Base-by-base conservation (phyloP, 805 yeast species). In the Candida silvatica region DNA sequence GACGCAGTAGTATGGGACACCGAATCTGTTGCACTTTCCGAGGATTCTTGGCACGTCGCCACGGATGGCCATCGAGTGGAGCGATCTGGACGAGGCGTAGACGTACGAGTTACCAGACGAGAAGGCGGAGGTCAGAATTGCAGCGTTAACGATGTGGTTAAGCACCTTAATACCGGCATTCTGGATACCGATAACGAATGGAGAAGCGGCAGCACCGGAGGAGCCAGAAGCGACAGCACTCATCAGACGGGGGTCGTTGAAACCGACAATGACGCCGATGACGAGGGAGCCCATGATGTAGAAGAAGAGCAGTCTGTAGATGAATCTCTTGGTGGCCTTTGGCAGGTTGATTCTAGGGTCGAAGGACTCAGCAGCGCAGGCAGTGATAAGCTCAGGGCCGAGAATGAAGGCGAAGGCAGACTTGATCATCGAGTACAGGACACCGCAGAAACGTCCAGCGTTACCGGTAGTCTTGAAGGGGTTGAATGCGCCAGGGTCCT, bases 161-260 rank as follows among this genome's bases (percentile, higher is more conserved):
- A 86, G 62, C 2, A 74, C 88, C 20, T 54, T 52, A 44, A 85
- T 82, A 34, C 72, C 66, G 14, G 85, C 82, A 45, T 67, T 69
- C 48, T 74, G 74, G 49, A 85, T 79, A 36, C 94, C 95, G 52
- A 84, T 78, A 35, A 84, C 90, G 49, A 82, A 86, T 23, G 95
- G 95, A 12, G 94, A 81, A 16, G 90, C 90, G 31, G 79, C 73
- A 4, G 94, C 92, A 42, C 76, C 73, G 11, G 62, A 46, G 11
- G 54, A 41, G 45, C 77, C 79, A 25, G 62, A 59, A n/a, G 60
- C 64, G 45, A 70, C 56, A 14, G 71, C 72, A 31, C 45, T 46
- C 45, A 71, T 57, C 34, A 68, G 58, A 38, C 62, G 52, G 28
- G 50, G 52, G 46, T 67, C 69, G 24, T 54, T 58, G 15, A 59